phyloP scores from a whole-genome alignment of 495 filamentous ascomycete species.

The Glonium stellatum region DNA sequence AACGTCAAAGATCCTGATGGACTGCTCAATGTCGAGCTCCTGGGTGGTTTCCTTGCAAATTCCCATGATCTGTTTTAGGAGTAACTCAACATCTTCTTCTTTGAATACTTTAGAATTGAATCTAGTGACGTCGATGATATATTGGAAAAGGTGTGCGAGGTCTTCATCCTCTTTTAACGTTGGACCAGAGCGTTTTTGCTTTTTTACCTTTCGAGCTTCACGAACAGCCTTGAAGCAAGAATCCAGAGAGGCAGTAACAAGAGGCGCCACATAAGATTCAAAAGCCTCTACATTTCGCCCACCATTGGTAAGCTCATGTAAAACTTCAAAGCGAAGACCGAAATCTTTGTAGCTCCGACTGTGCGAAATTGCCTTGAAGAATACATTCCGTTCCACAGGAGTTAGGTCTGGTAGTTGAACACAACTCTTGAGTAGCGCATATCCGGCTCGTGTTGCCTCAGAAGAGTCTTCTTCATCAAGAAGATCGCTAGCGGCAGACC shows the following conservation, averaged over 20 bases:
- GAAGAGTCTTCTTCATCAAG: conserved; percentile 48
- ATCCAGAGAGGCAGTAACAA: conserved; percentile 53
- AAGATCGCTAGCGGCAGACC: conserved; percentile 58
- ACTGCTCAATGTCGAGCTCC: conserved; percentile 65
- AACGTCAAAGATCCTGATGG: conserved; percentile 68
- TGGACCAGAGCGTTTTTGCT: conserved; percentile 34
- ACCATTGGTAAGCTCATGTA: conserved; percentile 55
- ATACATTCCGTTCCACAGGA: conserved; percentile 56
- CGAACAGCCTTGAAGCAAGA: conserved; percentile 49
- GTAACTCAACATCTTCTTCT: conserved; percentile 54
- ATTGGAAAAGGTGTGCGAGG: conserved; percentile 62
- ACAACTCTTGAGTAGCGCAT: conserved; percentile 58
- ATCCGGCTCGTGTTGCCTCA: conserved; percentile 50
- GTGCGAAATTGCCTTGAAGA: conserved; percentile 53
- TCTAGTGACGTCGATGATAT: conserved; percentile 72
- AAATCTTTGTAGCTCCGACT: conserved; percentile 51
- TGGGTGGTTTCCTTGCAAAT: conserved; percentile 72
- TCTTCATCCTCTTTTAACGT: conserved; percentile 58
- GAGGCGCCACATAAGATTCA: conserved; percentile 52
- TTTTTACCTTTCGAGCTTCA: conserved; percentile 9
- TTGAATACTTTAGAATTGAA: conserved; percentile 73
- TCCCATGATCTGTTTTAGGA: conserved; percentile 61
- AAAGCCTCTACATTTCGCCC: conserved; percentile 60
- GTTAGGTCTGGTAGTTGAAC: conserved; percentile 53
- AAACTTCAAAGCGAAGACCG: conserved; percentile 54